Percentiles rank a stretch among this genome's conserved stretches.
Evolutionary conservation across 805 yeast genomes (phyloP).

Genomic region (Zygosaccharomyces kombuchaensis): DNA sequence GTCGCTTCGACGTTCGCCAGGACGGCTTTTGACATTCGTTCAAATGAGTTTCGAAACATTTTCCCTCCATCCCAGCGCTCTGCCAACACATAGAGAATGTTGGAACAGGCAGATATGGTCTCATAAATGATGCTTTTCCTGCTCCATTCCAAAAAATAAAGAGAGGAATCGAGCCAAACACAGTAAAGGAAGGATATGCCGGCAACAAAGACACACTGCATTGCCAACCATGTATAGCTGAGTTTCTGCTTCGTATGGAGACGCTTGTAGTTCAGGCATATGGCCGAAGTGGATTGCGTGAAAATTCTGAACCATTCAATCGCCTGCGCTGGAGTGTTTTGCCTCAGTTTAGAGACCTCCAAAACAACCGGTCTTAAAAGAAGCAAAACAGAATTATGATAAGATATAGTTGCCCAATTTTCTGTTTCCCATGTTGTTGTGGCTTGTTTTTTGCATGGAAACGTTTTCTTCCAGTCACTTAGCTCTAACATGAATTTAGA

Average conservation of each 20-base stretch:
- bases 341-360: constrained; percentile 18
- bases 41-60: constrained; percentile 32
- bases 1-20: constrained; percentile 13
- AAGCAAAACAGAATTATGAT: constrained; percentile 34
- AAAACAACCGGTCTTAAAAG: constrained; percentile 33
- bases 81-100: constrained; percentile 29
- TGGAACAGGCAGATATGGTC: constrained; percentile 32
- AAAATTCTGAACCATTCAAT: constrained; percentile 35
- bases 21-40: constrained; percentile 23
- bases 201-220: constrained; percentile 25
- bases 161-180: constrained; percentile 30
- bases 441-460: constrained; percentile 28
- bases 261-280: constrained; percentile 30
- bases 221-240: constrained; percentile 32
- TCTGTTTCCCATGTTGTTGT: constrained; percentile 32
- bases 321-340: constrained; percentile 18
- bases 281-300: constrained; percentile 32
- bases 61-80: constrained; percentile 29
- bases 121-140: constrained; percentile 24
- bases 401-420: constrained; percentile 35
- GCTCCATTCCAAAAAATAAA: constrained; percentile 27
- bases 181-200: constrained; percentile 35
- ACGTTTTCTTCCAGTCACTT: constrained; percentile 34
- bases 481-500: constrained; percentile 32
- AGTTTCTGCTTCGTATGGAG: constrained; percentile 25